A percentile compares a stretch with the other conserved stretches of the same genome.
These are phyloP conservation scores for Clarireedia sp. DNA, from an alignment of 2,329 filamentous ascomycete genomes.

Conservation along the genomic window DNA sequence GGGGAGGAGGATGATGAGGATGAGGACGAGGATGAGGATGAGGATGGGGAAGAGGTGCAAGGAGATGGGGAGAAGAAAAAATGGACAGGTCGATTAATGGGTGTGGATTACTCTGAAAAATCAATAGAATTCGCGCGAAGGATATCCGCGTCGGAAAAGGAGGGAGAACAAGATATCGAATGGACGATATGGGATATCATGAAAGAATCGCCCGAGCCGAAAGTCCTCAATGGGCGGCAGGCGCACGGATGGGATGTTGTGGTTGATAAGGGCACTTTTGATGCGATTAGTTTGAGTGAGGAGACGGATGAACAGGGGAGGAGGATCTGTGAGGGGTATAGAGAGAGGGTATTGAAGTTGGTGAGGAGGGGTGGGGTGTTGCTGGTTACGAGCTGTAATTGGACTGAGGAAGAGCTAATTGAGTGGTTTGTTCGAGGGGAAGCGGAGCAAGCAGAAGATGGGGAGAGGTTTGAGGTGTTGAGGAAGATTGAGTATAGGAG, in stretches of 20 bases:
- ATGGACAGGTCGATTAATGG: slow-evolving; percentile 66
- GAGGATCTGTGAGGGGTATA: slow-evolving; percentile 69
- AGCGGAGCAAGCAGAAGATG: slow-evolving; percentile 32
- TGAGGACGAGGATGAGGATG: slow-evolving; percentile 3
- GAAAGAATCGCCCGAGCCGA: slow-evolving; percentile 31
- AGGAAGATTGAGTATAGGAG: slow-evolving; percentile 72
- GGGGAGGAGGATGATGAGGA: slow-evolving; percentile 18
- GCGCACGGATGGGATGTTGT: slow-evolving; percentile 71
- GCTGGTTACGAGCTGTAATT: slow-evolving; percentile 93
- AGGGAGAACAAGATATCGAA: slow-evolving; percentile 23
- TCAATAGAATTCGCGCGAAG: slow-evolving; percentile 67
- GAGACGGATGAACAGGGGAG: slow-evolving; percentile 45
- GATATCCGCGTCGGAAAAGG: slow-evolving; percentile 37
- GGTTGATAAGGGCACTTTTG: slow-evolving; percentile 97
- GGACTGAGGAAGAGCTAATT: slow-evolving; percentile 82
- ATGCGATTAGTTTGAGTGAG: slow-evolving; percentile 74
- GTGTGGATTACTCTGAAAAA: slow-evolving; percentile 76
- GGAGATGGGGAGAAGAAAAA: slow-evolving; percentile 14
- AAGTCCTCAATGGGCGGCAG: slow-evolving; percentile 15
- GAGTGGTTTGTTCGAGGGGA: slow-evolving; percentile 61
- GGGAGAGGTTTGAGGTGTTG: slow-evolving; percentile 38
- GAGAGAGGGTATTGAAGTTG: slow-evolving; percentile 56
- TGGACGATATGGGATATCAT: slow-evolving; percentile 49
- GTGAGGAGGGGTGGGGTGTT: slow-evolving; percentile 66
- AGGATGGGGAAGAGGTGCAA: slow-evolving; percentile 55